phyloP scores from a whole-genome alignment of 805 yeast species.

The Hagleromyces aurorensis region DNA sequence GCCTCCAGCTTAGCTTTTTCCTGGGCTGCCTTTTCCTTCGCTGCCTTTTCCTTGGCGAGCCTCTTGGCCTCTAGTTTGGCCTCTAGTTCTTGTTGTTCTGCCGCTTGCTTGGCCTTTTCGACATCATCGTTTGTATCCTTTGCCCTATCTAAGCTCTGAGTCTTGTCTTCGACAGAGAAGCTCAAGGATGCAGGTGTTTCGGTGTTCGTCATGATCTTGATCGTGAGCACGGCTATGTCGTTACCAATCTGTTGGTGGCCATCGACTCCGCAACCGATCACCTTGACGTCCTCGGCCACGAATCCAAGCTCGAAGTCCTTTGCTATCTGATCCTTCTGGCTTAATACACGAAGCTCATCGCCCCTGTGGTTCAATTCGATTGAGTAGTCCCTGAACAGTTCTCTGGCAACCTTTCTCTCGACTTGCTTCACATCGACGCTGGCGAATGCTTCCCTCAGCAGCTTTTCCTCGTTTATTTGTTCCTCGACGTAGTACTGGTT shows the following conservation, averaged over 20 bases:
- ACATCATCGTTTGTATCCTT: neutral
- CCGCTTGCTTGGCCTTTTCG: conserved; percentile 1
- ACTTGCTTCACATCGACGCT: conserved; percentile 16
- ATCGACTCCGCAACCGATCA: conserved; percentile 19
- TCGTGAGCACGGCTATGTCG: too few species aligned
- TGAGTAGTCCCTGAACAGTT: conserved; percentile 23
- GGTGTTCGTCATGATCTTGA: too few species aligned
- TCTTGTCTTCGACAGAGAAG: too few species aligned
- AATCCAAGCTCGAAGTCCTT: conserved; percentile 17
- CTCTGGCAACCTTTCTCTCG: conserved; percentile 18
- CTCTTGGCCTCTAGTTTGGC: conserved; percentile 2
- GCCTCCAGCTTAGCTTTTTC: neutral
- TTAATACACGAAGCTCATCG: conserved; percentile 15
- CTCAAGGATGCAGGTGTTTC: too few species aligned
- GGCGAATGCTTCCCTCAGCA: conserved; percentile 14
- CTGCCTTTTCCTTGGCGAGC: neutral
- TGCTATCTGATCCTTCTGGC: conserved; percentile 16
- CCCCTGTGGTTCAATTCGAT: conserved; percentile 25
- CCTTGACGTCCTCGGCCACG: conserved; percentile 18
- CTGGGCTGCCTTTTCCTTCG: neutral
- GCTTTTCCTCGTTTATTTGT: conserved; percentile 14
- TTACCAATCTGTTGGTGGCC: conserved; percentile 12
- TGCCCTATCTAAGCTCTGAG: too few species aligned
- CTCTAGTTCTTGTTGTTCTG: conserved; percentile 1
- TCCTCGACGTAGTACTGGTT: conserved; percentile 28